Conservation (phyloP, 1,139 yeast species). For the Torulaspora globosa region DNA sequence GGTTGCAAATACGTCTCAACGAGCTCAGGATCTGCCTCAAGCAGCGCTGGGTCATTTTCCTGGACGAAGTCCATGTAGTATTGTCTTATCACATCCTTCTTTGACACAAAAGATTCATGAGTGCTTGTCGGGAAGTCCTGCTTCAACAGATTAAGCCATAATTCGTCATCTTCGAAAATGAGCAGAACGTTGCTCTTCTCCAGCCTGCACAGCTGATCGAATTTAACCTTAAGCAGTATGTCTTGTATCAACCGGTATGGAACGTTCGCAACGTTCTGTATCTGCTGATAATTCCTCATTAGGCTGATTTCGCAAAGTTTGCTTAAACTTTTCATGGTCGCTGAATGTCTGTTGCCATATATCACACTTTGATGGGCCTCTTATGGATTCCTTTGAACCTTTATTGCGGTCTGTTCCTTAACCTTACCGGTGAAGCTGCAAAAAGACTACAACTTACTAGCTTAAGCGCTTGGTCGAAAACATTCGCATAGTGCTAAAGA, state of each 20-base stretch:
- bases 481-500: background rate
- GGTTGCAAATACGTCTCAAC: conserved; percentile 15
- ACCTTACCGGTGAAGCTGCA: background rate
- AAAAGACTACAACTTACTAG: background rate
- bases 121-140: conserved; percentile 48
- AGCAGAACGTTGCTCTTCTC: conserved; percentile 46
- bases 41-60: conserved; percentile 14
- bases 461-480: background rate
- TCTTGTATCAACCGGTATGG: conserved; percentile 49
- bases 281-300: conserved; percentile 26
- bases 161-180: conserved; percentile 47
- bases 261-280: conserved; percentile 44
- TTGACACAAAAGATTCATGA: conserved; percentile 23
- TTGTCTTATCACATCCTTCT: conserved; percentile 21
- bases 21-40: conserved; percentile 13
- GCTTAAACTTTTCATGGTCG: conserved; percentile 19
- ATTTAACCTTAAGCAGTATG: conserved; percentile 43
- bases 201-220: conserved; percentile 46
- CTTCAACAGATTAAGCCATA: conserved; percentile 47
- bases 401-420: background rate
- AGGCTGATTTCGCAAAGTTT: conserved; percentile 28
- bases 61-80: conserved; percentile 21
- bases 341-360: background rate
- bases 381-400: background rate
- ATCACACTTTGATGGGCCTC: background rate